These are phyloP conservation scores for Piper longum DNA, from an alignment of 164 flowering plant genomes.

Conservation along the genomic window DNA sequence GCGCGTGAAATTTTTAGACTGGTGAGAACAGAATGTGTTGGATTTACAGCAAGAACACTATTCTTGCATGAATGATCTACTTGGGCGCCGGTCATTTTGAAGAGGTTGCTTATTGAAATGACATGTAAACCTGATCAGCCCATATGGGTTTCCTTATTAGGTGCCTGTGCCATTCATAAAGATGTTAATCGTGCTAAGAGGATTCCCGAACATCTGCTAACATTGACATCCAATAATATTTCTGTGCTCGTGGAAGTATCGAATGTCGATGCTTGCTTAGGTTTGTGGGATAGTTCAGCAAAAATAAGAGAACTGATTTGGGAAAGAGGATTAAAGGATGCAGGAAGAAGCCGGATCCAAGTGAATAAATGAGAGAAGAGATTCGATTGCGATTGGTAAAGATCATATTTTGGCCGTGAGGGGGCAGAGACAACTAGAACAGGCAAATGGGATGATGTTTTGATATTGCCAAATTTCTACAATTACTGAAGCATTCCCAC, in stretches of 20 bases:
- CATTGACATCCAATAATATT: conserved; percentile 5
- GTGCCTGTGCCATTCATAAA: conserved; percentile 15
- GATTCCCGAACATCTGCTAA: conserved; percentile 7
- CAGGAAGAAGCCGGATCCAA: conserved; percentile 21
- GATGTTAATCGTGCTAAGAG: conserved; percentile 11
- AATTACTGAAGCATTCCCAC: too few relatives aligned
- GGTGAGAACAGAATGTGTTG: conserved; percentile 10
- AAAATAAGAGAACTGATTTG: conserved; percentile 9
- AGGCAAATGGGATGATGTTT: too few relatives aligned
- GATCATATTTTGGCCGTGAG: neutral
- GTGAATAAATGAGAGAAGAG: conserved; percentile 5
- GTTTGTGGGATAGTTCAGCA: conserved; percentile 14
- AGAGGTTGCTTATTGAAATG: conserved; percentile 14
- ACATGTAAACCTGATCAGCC: conserved; percentile 15
- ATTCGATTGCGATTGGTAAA: neutral
- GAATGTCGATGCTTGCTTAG: conserved; percentile 13
- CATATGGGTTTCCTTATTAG: conserved; percentile 17
- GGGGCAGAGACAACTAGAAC: too few relatives aligned
- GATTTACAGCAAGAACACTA: conserved; percentile 16
- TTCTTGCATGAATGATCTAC: conserved; percentile 20
- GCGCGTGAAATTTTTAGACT: conserved; percentile 13
- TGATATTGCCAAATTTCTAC: too few relatives aligned
- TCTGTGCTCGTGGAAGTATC: conserved; percentile 15
- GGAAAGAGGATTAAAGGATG: conserved; percentile 11
- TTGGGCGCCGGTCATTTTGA: conserved; percentile 17